Conservation (phyloP, 2,329 filamentous ascomycete species). For the Neofusicoccum ribis region DNA sequence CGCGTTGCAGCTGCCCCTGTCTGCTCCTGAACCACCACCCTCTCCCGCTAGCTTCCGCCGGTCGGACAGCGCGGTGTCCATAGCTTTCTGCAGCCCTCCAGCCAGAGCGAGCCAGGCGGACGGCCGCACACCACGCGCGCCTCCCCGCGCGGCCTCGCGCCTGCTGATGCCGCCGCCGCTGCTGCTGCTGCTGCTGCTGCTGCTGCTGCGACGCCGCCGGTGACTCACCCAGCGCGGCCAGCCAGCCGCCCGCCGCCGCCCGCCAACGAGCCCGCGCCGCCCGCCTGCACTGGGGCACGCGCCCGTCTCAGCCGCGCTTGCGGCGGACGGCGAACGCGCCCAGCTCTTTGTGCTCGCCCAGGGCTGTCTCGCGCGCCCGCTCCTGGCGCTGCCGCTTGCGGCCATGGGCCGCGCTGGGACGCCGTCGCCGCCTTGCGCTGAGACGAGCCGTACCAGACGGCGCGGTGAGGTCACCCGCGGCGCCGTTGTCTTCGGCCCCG, state of each 20-base stretch:
- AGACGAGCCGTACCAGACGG: not conserved
- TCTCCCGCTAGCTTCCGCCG: slow-evolving; percentile 15
- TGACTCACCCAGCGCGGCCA: not conserved
- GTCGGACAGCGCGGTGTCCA: slow-evolving; percentile 8
- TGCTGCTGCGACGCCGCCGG: not conserved
- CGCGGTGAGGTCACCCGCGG: slow-evolving; percentile 1
- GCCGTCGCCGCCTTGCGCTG: not conserved
- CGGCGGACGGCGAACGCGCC: not conserved
- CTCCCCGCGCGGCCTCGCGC: not conserved
- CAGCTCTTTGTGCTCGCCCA: not conserved
- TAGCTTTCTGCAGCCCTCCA: slow-evolving; percentile 6
- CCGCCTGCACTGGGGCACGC: not conserved
- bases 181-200: not conserved
- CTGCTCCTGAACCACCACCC: slow-evolving; percentile 6
- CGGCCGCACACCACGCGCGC: not conserved
- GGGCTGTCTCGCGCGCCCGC: not conserved
- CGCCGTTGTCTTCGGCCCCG: slow-evolving; percentile 8
- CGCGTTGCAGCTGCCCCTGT: slow-evolving; percentile 9
- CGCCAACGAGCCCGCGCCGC: not conserved
- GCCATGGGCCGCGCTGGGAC: not conserved
- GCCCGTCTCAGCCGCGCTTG: not conserved
- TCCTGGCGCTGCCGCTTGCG: not conserved
- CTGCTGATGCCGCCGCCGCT: not conserved
- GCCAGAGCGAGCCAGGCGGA: not conserved
- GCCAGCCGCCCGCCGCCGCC: too few species aligned